Evolutionary conservation across 1,139 yeast genomes (phyloP).

Genomic region (Pichia sp.): DNA sequence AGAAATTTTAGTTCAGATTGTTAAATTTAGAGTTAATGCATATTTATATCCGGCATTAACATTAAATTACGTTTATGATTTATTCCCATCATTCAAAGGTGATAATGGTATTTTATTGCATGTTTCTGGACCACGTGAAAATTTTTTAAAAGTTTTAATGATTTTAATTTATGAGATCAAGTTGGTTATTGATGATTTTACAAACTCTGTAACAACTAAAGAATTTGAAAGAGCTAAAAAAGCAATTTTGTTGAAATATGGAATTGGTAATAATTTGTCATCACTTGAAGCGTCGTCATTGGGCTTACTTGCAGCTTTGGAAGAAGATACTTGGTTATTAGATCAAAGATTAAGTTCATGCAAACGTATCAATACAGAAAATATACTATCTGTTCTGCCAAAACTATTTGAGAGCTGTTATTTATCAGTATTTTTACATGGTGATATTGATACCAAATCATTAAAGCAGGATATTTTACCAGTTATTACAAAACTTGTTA

Average conservation of each 20-base stretch:
- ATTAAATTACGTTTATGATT: slow-evolving; percentile 49
- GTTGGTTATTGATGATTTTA: slow-evolving; percentile 15
- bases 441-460: slow-evolving; percentile 32
- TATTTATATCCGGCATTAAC: slow-evolving; percentile 45
- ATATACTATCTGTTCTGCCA: slow-evolving; percentile 26
- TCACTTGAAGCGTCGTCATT: slow-evolving; percentile 45
- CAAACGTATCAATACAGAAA: slow-evolving; percentile 49
- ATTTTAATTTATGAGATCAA: slow-evolving; percentile 25
- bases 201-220: slow-evolving; percentile 26
- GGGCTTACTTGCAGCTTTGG: slow-evolving; percentile 39
- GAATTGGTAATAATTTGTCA: slow-evolving; percentile 32
- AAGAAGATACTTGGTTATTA: slow-evolving; percentile 44
- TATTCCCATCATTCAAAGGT: slow-evolving; percentile 46
- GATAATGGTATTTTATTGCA: slow-evolving; percentile 44
- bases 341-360: slow-evolving; percentile 49
- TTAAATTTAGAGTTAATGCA: slow-evolving; percentile 36
- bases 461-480: slow-evolving; percentile 14
- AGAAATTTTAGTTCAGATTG: slow-evolving; percentile 45
- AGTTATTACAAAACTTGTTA: slow-evolving; percentile 11
- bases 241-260: slow-evolving; percentile 38
- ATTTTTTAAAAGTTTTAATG: slow-evolving; percentile 31
- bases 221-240: slow-evolving; percentile 40
- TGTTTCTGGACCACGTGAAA: slow-evolving; percentile 42
- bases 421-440: slow-evolving; percentile 42
- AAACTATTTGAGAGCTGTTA: slow-evolving; percentile 30